Base-by-base conservation (phyloP, 2,329 filamentous ascomycete species). In the Aspergillus uvarum region DNA sequence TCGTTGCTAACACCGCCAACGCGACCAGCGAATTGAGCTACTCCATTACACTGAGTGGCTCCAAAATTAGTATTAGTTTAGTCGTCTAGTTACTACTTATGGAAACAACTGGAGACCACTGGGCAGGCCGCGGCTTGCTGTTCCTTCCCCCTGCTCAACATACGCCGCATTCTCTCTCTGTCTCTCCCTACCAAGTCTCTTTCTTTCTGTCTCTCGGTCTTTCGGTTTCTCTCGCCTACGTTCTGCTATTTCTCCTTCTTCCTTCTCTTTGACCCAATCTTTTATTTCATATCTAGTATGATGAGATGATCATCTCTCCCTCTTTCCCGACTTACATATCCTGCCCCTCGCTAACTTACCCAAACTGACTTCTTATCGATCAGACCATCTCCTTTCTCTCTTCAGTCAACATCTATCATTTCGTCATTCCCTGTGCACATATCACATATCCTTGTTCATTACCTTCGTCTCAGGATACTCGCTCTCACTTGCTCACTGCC, bases 201-300 rank as follows among this genome's bases (percentile, higher is more conserved):
- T 53, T 44, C 32, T 55, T 56, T 19, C 47, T 38, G 24, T 32
- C 29, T 29, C 24, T 60, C 22, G 21, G 16, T 56, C 31, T 44
- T 14, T 54, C 31, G 51, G 51, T 21, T 35, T 22, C 50, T 21
- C 35, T 44, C 21, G 49, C 24, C 12, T 32, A 24, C 19, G 21
- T 42, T 48, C 29, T 12, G n/a, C 22, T 16, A 22, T 26, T 42
- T 22, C 42, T 53, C 29, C 16, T 51, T 51, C 49, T 51, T 51
- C 7, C 47, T 32, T 29, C 42, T 19, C 11, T 32, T 6, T 14
- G n/a, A 31, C 12, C 38, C 31, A 35, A 54, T 47, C 22, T 24
- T 31, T 32, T 10, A 47, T 35, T 22, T 55, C 26, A 12, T 32
- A 48, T 29, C 44, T 42, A 22, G 22, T 22, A 16, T 32, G 32